Percentiles rank a stretch among this genome's conserved stretches.
phyloP scores from a whole-genome alignment of 352 stramenopile species.

The Phytophthora niederhauseri region DNA sequence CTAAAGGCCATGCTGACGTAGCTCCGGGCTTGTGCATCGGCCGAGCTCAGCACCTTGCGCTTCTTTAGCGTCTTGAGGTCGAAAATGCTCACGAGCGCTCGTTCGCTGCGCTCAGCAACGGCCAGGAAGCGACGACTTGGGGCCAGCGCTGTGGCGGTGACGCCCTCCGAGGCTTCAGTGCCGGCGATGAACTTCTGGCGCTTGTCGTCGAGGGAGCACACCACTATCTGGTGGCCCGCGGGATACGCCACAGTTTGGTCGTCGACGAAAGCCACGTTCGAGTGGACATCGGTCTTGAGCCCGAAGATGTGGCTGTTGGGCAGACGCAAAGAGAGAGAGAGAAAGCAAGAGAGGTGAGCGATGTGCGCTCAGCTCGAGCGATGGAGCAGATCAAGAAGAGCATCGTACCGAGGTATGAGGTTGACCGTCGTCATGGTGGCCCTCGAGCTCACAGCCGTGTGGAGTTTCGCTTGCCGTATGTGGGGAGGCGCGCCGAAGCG shows the following conservation, averaged over 20 bases:
- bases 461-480: conserved; percentile 2
- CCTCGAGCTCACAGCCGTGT: neutral
- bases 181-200: conserved; percentile 90
- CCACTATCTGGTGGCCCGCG: conserved; percentile 87
- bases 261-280: conserved; percentile 86
- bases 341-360: conserved; percentile 8
- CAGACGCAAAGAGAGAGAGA: conserved; percentile 7
- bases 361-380: neutral
- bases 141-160: conserved; percentile 71
- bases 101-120: conserved; percentile 75
- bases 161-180: conserved; percentile 74
- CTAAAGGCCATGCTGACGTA: conserved; percentile 91
- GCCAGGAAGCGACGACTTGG: conserved; percentile 79
- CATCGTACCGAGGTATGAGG: conserved; percentile 40
- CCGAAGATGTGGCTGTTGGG: conserved; percentile 88
- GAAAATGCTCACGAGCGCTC: conserved; percentile 82
- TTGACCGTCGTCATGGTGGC: conserved; percentile 46
- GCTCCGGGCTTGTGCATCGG: conserved; percentile 64
- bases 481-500: neutral
- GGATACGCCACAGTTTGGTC: conserved; percentile 86
- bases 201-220: conserved; percentile 92
- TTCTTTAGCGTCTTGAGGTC: conserved; percentile 92
- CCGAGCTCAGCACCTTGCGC: conserved; percentile 83
- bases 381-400: neutral
- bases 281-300: conserved; percentile 85